Conservation (phyloP, 2,329 filamentous ascomycete species). For the Paecilomyces niveus region DNA sequence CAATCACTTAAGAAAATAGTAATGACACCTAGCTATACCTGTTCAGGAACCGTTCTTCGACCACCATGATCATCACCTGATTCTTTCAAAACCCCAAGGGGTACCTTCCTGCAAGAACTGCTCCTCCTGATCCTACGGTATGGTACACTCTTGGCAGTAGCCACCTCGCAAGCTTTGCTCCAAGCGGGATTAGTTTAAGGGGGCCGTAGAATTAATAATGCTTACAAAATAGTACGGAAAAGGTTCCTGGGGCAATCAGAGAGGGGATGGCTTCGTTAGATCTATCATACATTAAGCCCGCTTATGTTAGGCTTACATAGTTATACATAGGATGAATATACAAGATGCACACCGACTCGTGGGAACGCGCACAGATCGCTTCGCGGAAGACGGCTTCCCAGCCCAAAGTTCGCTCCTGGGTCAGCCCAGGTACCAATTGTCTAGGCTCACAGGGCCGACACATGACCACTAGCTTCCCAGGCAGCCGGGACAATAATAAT, state of each 20-base stretch:
- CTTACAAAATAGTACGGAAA: not conserved
- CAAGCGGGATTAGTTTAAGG: not conserved
- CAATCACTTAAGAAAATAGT: too few relatives aligned
- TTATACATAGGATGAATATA: not conserved
- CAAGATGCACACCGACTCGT: not conserved
- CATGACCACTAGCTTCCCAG: not conserved
- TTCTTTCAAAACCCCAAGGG: not conserved
- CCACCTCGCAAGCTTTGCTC: not conserved
- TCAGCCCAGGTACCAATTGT: not conserved
- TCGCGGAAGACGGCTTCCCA: not conserved
- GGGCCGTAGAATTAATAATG: not conserved
- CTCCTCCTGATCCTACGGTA: not conserved
- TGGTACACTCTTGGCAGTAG: not conserved
- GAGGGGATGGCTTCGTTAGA: not conserved
- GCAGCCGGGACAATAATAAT: not conserved
- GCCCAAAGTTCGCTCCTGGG: not conserved
- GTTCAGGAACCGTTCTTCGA: not conserved
- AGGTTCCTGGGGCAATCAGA: not conserved
- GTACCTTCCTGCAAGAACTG: not conserved
- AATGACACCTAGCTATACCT: too few relatives aligned
- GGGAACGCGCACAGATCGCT: not conserved
- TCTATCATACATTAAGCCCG: not conserved
- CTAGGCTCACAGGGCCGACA: not conserved
- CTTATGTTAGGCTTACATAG: not conserved
- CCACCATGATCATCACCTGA: not conserved